Evolutionary conservation across 163 green algal species (phyloP).

Genomic region (Scenedesmus sp.): DNA sequence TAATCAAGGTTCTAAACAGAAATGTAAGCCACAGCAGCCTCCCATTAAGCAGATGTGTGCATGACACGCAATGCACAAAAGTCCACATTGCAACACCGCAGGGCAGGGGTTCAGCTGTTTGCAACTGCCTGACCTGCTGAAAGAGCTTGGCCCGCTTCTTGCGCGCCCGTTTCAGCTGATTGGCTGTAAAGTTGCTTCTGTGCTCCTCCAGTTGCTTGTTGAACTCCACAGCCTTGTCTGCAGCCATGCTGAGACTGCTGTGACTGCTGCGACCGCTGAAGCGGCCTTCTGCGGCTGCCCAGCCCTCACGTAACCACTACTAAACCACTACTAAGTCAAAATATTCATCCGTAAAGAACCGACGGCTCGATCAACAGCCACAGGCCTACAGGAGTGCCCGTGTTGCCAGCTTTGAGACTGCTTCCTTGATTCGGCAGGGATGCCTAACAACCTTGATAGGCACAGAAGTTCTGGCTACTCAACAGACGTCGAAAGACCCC

Average conservation of each 20-base stretch:
- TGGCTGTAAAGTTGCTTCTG: constrained; percentile 43
- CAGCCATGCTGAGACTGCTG: constrained; percentile 14
- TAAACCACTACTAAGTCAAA: no score
- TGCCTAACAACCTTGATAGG: neutral
- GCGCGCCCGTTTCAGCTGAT: constrained; percentile 62
- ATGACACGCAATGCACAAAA: neutral
- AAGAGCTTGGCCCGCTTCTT: constrained; percentile 65
- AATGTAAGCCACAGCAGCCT: neutral
- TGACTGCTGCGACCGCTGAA: neutral
- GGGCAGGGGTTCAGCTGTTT: neutral
- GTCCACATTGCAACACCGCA: neutral
- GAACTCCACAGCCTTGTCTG: constrained; percentile 23
- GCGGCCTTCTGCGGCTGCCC: neutral
- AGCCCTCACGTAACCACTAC: neutral
- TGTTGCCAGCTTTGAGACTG: neutral
- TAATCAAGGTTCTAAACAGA: neutral
- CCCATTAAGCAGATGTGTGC: neutral
- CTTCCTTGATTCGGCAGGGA: neutral
- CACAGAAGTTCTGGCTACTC: neutral
- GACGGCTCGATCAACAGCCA: neutral
- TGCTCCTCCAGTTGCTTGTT: constrained; percentile 42
- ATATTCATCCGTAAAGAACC: neutral
- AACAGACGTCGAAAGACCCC: neutral
- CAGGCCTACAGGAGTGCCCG: neutral
- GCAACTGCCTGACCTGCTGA: constrained; percentile 45